phyloP scores from a whole-genome alignment of 2,329 filamentous ascomycete species.

The Penicillium sp. region DNA sequence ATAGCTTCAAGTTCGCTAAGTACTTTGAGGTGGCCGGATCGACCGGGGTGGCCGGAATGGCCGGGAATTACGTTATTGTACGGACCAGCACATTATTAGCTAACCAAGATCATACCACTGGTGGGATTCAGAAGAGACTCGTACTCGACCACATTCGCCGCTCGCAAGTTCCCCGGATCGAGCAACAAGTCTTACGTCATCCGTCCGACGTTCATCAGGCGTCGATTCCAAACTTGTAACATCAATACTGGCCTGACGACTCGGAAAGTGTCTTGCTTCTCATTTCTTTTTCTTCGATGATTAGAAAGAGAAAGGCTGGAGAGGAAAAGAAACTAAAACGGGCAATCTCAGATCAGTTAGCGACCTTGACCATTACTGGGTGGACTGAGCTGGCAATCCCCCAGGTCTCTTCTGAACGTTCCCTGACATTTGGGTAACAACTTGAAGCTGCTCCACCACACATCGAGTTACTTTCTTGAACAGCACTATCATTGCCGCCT shows the following conservation, averaged over 20 bases:
- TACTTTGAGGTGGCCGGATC: no score
- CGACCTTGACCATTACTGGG: slow-evolving; percentile 1
- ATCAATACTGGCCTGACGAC: slow-evolving; percentile 5
- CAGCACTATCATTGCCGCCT: slow-evolving; percentile 3
- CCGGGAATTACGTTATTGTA: no score
- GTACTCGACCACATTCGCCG: slow-evolving; percentile 31
- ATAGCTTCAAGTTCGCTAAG: no score
- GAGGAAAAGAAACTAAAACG: not conserved
- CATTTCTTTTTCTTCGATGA: not conserved
- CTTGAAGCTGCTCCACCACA: slow-evolving; percentile 6
- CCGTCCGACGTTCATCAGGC: slow-evolving; percentile 24
- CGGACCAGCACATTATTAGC: not conserved
- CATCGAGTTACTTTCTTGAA: slow-evolving; percentile 14
- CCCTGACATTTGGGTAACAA: slow-evolving; percentile 10
- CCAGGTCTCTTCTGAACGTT: slow-evolving; percentile 5
- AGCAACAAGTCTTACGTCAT: slow-evolving; percentile 43
- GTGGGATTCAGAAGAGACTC: slow-evolving; percentile 1
- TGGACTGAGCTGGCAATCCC: slow-evolving; percentile 9
- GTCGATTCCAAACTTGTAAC: slow-evolving; percentile 15
- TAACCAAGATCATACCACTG: not conserved
- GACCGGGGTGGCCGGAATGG: no score
- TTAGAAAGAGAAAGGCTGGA: not conserved
- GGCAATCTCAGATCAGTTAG: not conserved
- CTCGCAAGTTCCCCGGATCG: slow-evolving; percentile 36
- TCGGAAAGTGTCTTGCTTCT: slow-evolving; percentile 3